Conservation (phyloP, 2,329 filamentous ascomycete genomes). For the Colletotrichum graminicola region DNA sequence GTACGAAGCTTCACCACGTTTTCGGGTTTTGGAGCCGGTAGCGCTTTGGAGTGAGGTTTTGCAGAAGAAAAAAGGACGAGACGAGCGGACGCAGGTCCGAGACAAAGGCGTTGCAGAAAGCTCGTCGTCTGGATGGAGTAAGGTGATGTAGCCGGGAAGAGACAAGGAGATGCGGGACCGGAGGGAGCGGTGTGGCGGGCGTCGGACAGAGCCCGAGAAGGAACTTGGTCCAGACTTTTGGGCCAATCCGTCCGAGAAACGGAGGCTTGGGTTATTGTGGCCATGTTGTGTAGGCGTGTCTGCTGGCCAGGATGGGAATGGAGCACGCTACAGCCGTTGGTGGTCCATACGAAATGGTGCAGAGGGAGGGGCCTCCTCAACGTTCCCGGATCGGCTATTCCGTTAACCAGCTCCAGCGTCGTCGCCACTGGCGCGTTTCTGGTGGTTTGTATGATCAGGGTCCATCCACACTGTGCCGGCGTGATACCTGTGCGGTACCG, state of each 20-base stretch:
- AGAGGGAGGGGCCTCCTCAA: background rate
- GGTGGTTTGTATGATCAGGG: conserved; percentile 35
- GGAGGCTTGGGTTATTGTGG: background rate
- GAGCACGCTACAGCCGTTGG: background rate
- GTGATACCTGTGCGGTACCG: background rate
- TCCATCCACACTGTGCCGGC: conserved; percentile 37
- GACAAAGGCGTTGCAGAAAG: background rate
- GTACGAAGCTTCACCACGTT: background rate
- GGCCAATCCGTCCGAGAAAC: background rate
- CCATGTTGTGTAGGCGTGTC: background rate
- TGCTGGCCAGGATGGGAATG: background rate
- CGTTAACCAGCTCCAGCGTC: conserved; percentile 7
- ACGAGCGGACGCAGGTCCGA: background rate
- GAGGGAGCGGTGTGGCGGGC: conserved; percentile 10
- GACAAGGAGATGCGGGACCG: conserved; percentile 12
- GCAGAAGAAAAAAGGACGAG: background rate
- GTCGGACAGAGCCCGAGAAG: conserved; percentile 28
- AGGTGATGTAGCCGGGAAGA: background rate
- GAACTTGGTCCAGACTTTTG: conserved; percentile 13
- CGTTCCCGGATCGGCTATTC: conserved; percentile 18
- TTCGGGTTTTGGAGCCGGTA: background rate
- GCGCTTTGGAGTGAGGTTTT: background rate
- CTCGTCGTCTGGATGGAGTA: background rate
- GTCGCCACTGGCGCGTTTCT: conserved; percentile 40
- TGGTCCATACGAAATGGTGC: background rate